phyloP scores from a whole-genome alignment of 441 rosid genomes.

The Pelargonium myrrhifolium region DNA sequence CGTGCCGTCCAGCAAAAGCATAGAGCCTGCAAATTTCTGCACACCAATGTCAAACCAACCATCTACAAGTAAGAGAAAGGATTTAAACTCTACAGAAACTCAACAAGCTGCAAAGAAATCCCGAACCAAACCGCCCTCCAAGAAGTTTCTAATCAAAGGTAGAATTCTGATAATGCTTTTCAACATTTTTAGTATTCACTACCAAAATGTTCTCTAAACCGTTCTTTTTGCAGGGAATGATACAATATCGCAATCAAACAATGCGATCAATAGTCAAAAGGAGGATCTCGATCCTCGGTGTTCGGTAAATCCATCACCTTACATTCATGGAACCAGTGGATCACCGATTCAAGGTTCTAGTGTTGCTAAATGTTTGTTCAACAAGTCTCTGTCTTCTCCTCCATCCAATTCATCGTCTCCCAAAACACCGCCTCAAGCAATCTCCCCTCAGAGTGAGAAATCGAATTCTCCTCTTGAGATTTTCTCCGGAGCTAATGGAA shows the following conservation, averaged over 20 bases:
- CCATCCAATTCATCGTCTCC: slow-evolving; percentile 43
- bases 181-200: not conserved
- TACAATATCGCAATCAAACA: slow-evolving; percentile 15
- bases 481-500: slow-evolving; percentile 27
- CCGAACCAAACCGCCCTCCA: slow-evolving; percentile 28
- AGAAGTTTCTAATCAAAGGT: slow-evolving; percentile 34
- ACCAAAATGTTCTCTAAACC: not conserved
- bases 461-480: slow-evolving; percentile 27
- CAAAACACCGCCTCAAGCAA: slow-evolving; percentile 53
- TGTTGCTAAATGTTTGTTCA: slow-evolving; percentile 62
- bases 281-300: slow-evolving; percentile 18
- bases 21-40: slow-evolving; percentile 21
- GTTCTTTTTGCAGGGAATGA: slow-evolving; percentile 21
- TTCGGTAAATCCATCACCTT: slow-evolving; percentile 22
- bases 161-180: slow-evolving; percentile 7
- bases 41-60: slow-evolving; percentile 30
- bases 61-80: slow-evolving; percentile 45
- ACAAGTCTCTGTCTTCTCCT: slow-evolving; percentile 31
- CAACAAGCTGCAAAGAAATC: slow-evolving; percentile 45
- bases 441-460: slow-evolving; percentile 35
- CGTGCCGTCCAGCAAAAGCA: slow-evolving; percentile 26
- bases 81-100: slow-evolving; percentile 27
- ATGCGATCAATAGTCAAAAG: slow-evolving; percentile 17
- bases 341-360: slow-evolving; percentile 31
- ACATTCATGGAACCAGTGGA: slow-evolving; percentile 16